These are phyloP conservation scores for Neurospora sp. DNA, from an alignment of 495 filamentous ascomycete species.

Conservation along the genomic window DNA sequence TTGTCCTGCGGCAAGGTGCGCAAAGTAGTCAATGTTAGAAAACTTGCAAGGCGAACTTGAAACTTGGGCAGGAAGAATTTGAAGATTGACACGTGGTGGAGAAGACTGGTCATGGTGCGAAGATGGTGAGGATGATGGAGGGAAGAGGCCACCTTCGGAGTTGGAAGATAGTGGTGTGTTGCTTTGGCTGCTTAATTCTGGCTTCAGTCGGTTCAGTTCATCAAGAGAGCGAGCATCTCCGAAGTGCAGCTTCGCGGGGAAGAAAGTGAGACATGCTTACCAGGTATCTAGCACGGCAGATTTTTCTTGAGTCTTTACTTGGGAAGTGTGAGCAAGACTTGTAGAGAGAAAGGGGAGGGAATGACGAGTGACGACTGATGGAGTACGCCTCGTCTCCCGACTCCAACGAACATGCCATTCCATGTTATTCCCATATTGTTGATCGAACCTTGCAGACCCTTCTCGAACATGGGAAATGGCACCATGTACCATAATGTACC, in stretches of 20 bases:
- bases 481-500: not conserved
- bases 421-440: not conserved
- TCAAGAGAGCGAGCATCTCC: not conserved
- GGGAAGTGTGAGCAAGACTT: not conserved
- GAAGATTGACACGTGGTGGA: not conserved
- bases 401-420: not conserved
- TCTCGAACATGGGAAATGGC: not conserved
- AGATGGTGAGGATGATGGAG: not conserved
- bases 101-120: not conserved
- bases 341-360: not conserved
- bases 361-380: not conserved
- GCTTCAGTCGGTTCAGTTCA: not conserved
- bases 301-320: not conserved
- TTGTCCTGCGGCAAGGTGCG: not conserved
- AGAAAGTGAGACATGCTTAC: not conserved
- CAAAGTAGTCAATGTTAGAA: too few relatives aligned
- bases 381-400: not conserved
- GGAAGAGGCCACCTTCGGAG: not conserved
- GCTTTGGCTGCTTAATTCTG: not conserved
- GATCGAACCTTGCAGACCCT: not conserved
- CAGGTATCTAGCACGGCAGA: not conserved
- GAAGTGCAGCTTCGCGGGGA: not conserved
- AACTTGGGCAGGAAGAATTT: not conserved
- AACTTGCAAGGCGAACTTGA: not conserved
- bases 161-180: not conserved